Evolutionary conservation across 257 asterid species (phyloP).

Genomic region (Osmanthus fragrans): DNA sequence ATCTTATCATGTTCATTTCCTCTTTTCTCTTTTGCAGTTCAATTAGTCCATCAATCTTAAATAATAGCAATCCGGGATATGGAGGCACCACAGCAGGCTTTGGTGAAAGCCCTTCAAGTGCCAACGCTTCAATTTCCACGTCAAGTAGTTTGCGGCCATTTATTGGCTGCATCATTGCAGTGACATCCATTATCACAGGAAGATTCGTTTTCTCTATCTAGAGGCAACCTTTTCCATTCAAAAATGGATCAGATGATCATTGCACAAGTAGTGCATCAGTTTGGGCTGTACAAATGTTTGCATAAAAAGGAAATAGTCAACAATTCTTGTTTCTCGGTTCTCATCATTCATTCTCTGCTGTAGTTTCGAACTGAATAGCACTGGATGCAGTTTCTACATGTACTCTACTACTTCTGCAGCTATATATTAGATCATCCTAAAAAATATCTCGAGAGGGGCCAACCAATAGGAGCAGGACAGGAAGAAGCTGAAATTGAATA

Average conservation of each 20-base stretch:
- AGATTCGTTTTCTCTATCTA: slow-evolving; percentile 29
- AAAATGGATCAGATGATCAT: slow-evolving; percentile 24
- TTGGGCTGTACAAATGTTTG: slow-evolving; percentile 5
- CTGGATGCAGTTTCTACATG: not conserved
- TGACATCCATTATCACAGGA: slow-evolving; percentile 39
- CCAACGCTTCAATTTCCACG: slow-evolving; percentile 32
- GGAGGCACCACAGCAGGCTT: slow-evolving; percentile 51
- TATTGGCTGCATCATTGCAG: slow-evolving; percentile 38
- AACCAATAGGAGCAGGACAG: not conserved
- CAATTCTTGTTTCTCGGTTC: slow-evolving; percentile 14
- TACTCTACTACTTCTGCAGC: not conserved
- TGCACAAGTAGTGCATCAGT: slow-evolving; percentile 15
- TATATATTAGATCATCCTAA: not conserved
- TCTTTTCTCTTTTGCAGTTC: slow-evolving; percentile 37
- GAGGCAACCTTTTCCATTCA: not conserved
- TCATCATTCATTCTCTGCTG: not conserved
- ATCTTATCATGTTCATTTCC: slow-evolving; percentile 14
- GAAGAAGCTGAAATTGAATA: slow-evolving; percentile 14
- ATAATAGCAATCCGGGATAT: slow-evolving; percentile 47
- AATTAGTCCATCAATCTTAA: slow-evolving; percentile 43
- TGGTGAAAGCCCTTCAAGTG: slow-evolving; percentile 47
- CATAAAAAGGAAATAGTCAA: slow-evolving; percentile 29
- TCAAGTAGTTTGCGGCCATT: slow-evolving; percentile 46
- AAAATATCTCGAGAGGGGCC: not conserved
- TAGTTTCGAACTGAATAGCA: not conserved